Evolutionary conservation across 192 early-diverging fungal genomes (phyloP).

Genomic region (Backusella tarrabulga): DNA sequence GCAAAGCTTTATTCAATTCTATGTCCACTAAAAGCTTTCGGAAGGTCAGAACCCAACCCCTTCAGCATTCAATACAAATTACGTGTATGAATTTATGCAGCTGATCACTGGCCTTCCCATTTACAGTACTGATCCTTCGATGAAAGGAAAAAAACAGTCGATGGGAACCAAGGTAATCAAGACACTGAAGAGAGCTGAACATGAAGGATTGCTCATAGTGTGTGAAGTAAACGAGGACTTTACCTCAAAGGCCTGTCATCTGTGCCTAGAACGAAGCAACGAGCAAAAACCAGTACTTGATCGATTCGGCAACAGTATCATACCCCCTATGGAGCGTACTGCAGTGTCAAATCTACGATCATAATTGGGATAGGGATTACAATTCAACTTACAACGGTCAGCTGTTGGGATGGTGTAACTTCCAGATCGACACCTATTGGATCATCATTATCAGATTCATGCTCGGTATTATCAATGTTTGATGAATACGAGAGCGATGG

Average conservation of each 20-base stretch:
- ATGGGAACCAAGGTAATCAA: neutral
- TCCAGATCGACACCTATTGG: no score
- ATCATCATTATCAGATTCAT: no score
- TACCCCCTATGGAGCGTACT: neutral
- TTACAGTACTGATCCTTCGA: no score
- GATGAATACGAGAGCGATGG: no score
- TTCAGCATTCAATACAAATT: no score
- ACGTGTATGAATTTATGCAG: no score
- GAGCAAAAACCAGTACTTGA: neutral
- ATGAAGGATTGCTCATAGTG: neutral
- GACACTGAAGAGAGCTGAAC: neutral
- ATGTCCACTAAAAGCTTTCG: no score
- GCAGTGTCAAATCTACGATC: neutral
- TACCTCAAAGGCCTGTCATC: neutral
- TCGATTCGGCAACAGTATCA: neutral
- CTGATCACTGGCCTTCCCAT: no score
- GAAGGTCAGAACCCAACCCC: no score
- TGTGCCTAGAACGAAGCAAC: neutral
- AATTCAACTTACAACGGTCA: neutral
- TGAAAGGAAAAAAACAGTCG: neutral
- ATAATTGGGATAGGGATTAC: neutral
- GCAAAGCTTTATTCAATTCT: no score
- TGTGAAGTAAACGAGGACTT: neutral
- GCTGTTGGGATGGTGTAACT: no score
- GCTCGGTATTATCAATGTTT: no score